Percentiles rank a stretch among this genome's conserved stretches.
Conservation (phyloP, 2,329 filamentous ascomycete species). For the Knufia petricola region DNA sequence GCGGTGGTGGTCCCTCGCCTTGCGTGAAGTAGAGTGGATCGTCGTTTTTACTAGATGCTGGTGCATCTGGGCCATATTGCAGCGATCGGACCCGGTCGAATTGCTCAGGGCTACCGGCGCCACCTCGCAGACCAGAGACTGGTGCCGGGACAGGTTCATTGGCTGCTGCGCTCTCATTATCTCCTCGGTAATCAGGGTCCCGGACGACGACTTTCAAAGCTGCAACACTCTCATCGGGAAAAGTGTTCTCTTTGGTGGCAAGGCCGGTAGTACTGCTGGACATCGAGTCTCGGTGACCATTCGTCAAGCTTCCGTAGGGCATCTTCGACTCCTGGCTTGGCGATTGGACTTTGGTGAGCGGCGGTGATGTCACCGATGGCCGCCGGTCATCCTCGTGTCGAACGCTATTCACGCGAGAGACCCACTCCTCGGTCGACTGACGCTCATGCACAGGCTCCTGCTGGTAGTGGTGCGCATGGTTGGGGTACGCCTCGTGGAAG, state of each 20-base stretch:
- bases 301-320: constrained; percentile 3
- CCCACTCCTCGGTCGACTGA: constrained; percentile 7
- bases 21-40: constrained; percentile 19
- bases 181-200: constrained; percentile 10
- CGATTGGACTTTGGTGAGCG: constrained; percentile 8
- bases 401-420: background rate
- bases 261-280: constrained; percentile 5
- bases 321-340: constrained; percentile 5
- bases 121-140: constrained; percentile 16
- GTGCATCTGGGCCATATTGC: constrained; percentile 15
- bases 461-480: background rate
- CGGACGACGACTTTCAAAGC: constrained; percentile 22
- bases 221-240: constrained; percentile 22
- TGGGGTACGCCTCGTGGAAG: constrained; percentile 13
- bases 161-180: constrained; percentile 9
- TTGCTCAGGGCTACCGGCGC: constrained; percentile 20
- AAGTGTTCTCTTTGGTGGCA: constrained; percentile 16
- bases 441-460: background rate
- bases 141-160: constrained; percentile 1
- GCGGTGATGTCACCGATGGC: constrained; percentile 1
- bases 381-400: constrained; percentile 2
- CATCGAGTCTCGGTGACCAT: constrained; percentile 8
- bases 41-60: constrained; percentile 11
- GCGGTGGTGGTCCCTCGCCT: constrained; percentile 11
- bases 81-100: constrained; percentile 14